A percentile compares a stretch with the other conserved stretches of the same genome.
phyloP scores from a whole-genome alignment of 202 grass and related monocot genomes.

The Hordeum pubiflorum region DNA sequence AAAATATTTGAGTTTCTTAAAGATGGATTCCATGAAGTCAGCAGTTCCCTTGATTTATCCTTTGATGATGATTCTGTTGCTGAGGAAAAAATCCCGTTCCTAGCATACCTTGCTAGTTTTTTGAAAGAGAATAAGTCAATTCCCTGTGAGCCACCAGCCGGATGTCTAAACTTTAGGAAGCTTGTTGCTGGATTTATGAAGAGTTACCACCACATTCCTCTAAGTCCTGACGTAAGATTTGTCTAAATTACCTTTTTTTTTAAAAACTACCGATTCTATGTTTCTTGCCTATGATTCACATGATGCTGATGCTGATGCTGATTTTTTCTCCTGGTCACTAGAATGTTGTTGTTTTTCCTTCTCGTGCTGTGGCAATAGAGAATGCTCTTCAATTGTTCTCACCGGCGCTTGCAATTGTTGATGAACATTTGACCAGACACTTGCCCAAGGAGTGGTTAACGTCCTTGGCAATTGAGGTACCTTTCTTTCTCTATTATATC shows the following conservation, averaged over 20 bases:
- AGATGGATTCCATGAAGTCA: slow-evolving; percentile 87
- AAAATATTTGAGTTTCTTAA: slow-evolving; percentile 95
- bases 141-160: slow-evolving; percentile 82
- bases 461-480: slow-evolving; percentile 63
- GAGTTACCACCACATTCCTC: slow-evolving; percentile 87
- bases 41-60: slow-evolving; percentile 89
- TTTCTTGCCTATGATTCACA: slow-evolving; percentile 13
- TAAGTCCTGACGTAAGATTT: slow-evolving; percentile 72
- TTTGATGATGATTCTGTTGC: slow-evolving; percentile 94
- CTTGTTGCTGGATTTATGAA: slow-evolving; percentile 97
- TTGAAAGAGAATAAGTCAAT: slow-evolving; percentile 71
- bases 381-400: slow-evolving; percentile 72
- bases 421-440: slow-evolving; percentile 90
- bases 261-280: too few species aligned
- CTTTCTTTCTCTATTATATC: neutral
- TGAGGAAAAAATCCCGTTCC: slow-evolving; percentile 96
- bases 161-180: slow-evolving; percentile 72
- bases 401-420: slow-evolving; percentile 80
- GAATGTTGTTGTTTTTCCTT: slow-evolving; percentile 84
- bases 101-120: slow-evolving; percentile 83
- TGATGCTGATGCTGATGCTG: neutral
- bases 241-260: too few species aligned
- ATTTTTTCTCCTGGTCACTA: slow-evolving; percentile 35
- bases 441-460: slow-evolving; percentile 83
- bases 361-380: slow-evolving; percentile 82